Evolutionary conservation across 148 eudicot species (phyloP), one percentile per base, ranked within the genome.

Genomic region (Rhododendron griersonianum): DNA sequence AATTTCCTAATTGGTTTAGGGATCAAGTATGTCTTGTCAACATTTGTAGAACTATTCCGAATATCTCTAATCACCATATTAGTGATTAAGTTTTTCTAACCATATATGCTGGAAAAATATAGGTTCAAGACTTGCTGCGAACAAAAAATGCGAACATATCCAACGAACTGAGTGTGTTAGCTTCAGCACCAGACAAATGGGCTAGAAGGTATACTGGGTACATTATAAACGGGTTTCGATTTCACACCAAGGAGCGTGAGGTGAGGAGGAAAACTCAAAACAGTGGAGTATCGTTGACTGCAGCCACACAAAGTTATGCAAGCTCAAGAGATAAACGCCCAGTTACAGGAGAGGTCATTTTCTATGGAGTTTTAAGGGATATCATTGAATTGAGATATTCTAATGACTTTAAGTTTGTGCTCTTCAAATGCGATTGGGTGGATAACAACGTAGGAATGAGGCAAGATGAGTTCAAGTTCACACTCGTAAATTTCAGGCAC

Each of bases 331-430:
- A 82, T 82, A 82, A 59, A 10, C 30, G 84, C 45, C 84, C 55
- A 37, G 45, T 82, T 33, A n/a, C 10, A 11, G 84, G 84, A 35
- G 76, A 82, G 33, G 84, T 61, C 16, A 71, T 23, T 82, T 82
- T 82, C 53, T 82, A 59, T 61, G 84, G 84, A 61, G 57, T 59
- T 82, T 61, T 82, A 41, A 82, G 50, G 16, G 84, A 82, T 44
- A 61, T 82, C 18, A 61, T 82, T 39, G 30, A 82, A 48, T 3
- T 82, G 28, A n/a, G 30, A 35, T 83, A 83, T 83, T 63, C 85
- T 63, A 83, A 83, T 83, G 55, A 83, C 33, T 44, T 63, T 48
- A 65, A 83, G 35, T 83, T 83, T 83, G 35, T 83, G 85, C 47
- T 83, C 65, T 83, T 83, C 35, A 83, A 21, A 63, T 83, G 85